phyloP scores from a whole-genome alignment of 2,329 filamentous ascomycete species.

The Metarhizium rileyi region DNA sequence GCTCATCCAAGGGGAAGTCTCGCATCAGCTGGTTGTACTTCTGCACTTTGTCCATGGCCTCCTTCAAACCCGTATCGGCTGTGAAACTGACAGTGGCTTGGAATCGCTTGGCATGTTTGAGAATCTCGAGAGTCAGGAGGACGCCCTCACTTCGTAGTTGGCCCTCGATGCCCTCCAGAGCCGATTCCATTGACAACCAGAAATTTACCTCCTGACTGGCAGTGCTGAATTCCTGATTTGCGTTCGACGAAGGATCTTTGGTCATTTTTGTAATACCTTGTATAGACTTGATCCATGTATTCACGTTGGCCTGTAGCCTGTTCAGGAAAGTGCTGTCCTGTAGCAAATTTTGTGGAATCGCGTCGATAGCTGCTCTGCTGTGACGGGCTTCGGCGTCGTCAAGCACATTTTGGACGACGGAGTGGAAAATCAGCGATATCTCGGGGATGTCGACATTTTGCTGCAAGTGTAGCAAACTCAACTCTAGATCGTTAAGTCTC shows the following conservation, averaged over 20 bases:
- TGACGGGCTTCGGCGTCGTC: constrained; percentile 63
- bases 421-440: constrained; percentile 76
- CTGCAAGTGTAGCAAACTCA: constrained; percentile 83
- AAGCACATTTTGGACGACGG: constrained; percentile 75
- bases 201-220: constrained; percentile 98
- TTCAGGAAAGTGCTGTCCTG: constrained; percentile 90
- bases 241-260: constrained; percentile 62
- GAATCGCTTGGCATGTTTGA: constrained; percentile 96
- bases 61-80: constrained; percentile 90
- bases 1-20: constrained; percentile 91
- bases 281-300: constrained; percentile 98
- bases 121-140: constrained; percentile 79
- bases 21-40: constrained; percentile 99
- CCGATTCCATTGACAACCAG: constrained; percentile 94
- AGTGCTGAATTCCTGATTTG: constrained; percentile 47
- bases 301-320: constrained; percentile 84
- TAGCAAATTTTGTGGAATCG: constrained; percentile 66
- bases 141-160: constrained; percentile 87
- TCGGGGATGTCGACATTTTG: constrained; percentile 98
- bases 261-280: constrained; percentile 93
- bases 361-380: constrained; percentile 63
- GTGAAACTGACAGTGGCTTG: constrained; percentile 95
- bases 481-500: constrained; percentile 86
- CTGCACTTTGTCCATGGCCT: constrained; percentile 90
- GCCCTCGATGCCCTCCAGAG: constrained; percentile 80